Conservation (phyloP, 805 yeast species). For the Suhomyces sp. region DNA sequence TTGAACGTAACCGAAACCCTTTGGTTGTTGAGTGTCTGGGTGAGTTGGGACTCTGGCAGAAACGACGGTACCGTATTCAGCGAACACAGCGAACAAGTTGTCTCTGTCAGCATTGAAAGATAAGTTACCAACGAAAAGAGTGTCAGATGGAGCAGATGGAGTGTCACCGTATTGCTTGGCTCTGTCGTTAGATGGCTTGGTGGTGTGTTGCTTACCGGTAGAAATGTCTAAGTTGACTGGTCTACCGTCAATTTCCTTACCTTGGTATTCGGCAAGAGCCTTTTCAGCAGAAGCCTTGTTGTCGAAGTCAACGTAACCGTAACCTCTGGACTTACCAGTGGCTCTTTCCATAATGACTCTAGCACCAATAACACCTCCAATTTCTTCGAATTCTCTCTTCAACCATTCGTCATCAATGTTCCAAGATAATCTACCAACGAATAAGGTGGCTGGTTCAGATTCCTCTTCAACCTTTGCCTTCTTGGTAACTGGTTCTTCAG, state of each 20-base stretch:
- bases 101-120: conserved; percentile 89
- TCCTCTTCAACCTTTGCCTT: conserved; percentile 45
- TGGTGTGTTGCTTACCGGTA: conserved; percentile 70
- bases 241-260: conserved; percentile 95
- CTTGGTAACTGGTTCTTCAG: conserved; percentile 43
- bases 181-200: conserved; percentile 66
- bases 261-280: conserved; percentile 83
- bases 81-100: conserved; percentile 67
- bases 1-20: conserved; percentile 98
- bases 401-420: conserved; percentile 95
- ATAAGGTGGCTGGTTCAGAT: conserved; percentile 80
- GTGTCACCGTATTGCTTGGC: conserved; percentile 89
- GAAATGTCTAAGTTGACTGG: conserved; percentile 93
- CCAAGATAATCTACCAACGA: conserved; percentile 98
- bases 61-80: conserved; percentile 75
- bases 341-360: conserved; percentile 93
- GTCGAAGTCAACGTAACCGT: conserved; percentile 95
- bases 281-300: conserved; percentile 75
- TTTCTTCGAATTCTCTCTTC: conserved; percentile 75
- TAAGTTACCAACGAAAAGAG: conserved; percentile 93
- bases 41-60: conserved; percentile 96
- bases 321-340: conserved; percentile 92
- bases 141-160: conserved; percentile 90
- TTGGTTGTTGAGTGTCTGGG: conserved; percentile 98
- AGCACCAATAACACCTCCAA: conserved; percentile 82